Conservation (phyloP, 768 basidiomycete genomes). For the Auriscalpium vulgare region DNA sequence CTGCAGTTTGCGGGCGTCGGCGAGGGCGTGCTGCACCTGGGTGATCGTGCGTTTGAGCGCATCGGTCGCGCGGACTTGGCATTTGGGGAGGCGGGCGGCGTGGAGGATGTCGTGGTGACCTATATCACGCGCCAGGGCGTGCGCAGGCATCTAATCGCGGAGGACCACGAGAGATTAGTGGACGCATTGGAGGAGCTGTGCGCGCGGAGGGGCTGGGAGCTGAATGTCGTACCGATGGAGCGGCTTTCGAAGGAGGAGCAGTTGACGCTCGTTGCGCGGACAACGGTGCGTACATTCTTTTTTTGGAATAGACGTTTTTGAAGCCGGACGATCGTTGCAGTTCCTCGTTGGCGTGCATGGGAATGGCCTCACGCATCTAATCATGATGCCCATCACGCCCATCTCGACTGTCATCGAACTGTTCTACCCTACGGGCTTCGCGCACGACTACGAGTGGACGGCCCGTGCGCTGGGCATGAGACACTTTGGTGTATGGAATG, state of each 20-base stretch:
- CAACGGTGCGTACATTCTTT: slow-evolving; percentile 46
- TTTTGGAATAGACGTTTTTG: background rate
- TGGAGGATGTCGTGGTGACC: slow-evolving; percentile 50
- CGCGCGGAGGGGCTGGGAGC: slow-evolving; percentile 43
- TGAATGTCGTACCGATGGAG: slow-evolving; percentile 56
- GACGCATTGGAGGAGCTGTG: slow-evolving; percentile 42
- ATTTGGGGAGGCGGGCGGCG: slow-evolving; percentile 5
- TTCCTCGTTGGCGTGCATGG: slow-evolving; percentile 29
- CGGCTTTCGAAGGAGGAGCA: slow-evolving; percentile 70
- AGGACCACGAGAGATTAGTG: slow-evolving; percentile 51
- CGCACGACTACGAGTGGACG: slow-evolving; percentile 86
- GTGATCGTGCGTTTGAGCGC: slow-evolving; percentile 14
- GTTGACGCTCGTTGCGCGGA: slow-evolving; percentile 50
- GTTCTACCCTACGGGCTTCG: slow-evolving; percentile 74
- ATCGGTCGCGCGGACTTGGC: background rate
- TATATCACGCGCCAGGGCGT: slow-evolving; percentile 67
- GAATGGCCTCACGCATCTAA: slow-evolving; percentile 78
- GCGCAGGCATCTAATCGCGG: slow-evolving; percentile 42
- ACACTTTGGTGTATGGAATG: slow-evolving; percentile 78
- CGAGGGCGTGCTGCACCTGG: slow-evolving; percentile 24
- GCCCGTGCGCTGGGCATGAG: slow-evolving; percentile 61
- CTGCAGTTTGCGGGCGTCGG: slow-evolving; percentile 58
- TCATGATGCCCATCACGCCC: slow-evolving; percentile 73
- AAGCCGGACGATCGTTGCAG: background rate
- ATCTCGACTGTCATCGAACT: slow-evolving; percentile 81